Evolutionary conservation across 192 early-diverging fungal genomes (phyloP).

Genomic region (Kappamyces sp.): DNA sequence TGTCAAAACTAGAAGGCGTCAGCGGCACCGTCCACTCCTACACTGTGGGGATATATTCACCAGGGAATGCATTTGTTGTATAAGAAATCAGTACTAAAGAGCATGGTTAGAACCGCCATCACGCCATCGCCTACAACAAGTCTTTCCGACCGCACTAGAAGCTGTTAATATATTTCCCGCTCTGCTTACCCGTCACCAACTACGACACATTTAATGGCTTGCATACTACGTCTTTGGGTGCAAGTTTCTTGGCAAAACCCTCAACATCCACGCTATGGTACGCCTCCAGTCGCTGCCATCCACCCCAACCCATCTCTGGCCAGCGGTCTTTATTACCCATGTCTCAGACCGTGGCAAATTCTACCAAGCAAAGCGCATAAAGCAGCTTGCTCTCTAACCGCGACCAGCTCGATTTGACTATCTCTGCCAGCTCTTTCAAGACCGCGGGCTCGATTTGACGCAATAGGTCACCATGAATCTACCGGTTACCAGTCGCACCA

Average conservation of each 20-base stretch:
- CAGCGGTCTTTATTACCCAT: no score
- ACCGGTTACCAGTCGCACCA: neutral
- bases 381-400: slow-evolving; percentile 57
- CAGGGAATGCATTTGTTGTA: slow-evolving; percentile 99
- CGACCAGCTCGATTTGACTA: slow-evolving; percentile 47
- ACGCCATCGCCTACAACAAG: slow-evolving; percentile 57
- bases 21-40: slow-evolving; percentile 42
- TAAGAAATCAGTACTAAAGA: slow-evolving; percentile 82
- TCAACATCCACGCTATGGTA: no score
- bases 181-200: slow-evolving; percentile 74
- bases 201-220: slow-evolving; percentile 88
- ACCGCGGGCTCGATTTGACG: slow-evolving; percentile 34
- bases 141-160: slow-evolving; percentile 84
- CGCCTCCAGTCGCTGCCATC: no score
- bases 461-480: slow-evolving; percentile 74
- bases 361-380: slow-evolving; percentile 56
- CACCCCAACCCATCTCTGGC: no score
- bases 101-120: neutral
- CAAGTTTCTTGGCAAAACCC: no score
- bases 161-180: slow-evolving; percentile 14
- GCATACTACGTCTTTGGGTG: slow-evolving; percentile 42
- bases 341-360: slow-evolving; percentile 33
- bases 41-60: slow-evolving; percentile 99
- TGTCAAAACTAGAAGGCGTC: slow-evolving; percentile 71
- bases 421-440: slow-evolving; percentile 30